These are phyloP conservation scores for Tolypocladium pustulatum DNA, from an alignment of 2,329 filamentous ascomycete genomes.

Conservation along the genomic window DNA sequence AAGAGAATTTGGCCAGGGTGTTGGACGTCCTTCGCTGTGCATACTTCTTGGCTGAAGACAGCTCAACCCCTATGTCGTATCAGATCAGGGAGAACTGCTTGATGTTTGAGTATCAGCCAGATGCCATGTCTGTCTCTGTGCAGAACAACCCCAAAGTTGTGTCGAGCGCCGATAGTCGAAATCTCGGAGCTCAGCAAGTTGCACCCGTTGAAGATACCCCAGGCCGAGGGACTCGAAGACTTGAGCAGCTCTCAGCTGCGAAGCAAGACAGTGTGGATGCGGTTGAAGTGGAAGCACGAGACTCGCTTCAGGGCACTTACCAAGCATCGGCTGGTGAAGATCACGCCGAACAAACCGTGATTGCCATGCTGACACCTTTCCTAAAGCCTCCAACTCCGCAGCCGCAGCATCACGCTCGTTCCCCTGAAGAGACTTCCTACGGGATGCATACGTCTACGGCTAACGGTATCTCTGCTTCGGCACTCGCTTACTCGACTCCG, in stretches of 20 bases:
- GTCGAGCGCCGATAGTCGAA: not conserved
- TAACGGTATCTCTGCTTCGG: conserved; percentile 36
- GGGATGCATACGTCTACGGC: conserved; percentile 43
- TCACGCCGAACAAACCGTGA: conserved; percentile 28
- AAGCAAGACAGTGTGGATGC: not conserved
- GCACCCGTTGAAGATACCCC: not conserved
- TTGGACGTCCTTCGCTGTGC: conserved; percentile 39
- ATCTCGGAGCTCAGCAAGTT: not conserved
- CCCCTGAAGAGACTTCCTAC: conserved; percentile 35
- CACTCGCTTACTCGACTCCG: conserved; percentile 21
- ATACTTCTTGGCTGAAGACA: conserved; percentile 33
- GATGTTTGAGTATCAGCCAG: conserved; percentile 21
- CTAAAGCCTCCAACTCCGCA: conserved; percentile 33
- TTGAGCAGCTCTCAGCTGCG: not conserved
- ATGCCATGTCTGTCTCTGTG: not conserved
- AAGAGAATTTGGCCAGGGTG: conserved; percentile 33
- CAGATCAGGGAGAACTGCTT: conserved; percentile 16
- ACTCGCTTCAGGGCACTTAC: not conserved
- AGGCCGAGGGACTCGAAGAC: not conserved
- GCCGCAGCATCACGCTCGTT: conserved; percentile 18
- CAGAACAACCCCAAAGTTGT: not conserved
- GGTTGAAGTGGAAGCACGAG: not conserved
- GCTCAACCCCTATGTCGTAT: conserved; percentile 25
- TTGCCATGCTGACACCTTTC: conserved; percentile 38
- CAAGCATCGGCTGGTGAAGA: conserved; percentile 10